Evolutionary conservation across 768 basidiomycete genomes (phyloP), one percentile per base, ranked within the genome.

Genomic region (Trametes coccinea): DNA sequence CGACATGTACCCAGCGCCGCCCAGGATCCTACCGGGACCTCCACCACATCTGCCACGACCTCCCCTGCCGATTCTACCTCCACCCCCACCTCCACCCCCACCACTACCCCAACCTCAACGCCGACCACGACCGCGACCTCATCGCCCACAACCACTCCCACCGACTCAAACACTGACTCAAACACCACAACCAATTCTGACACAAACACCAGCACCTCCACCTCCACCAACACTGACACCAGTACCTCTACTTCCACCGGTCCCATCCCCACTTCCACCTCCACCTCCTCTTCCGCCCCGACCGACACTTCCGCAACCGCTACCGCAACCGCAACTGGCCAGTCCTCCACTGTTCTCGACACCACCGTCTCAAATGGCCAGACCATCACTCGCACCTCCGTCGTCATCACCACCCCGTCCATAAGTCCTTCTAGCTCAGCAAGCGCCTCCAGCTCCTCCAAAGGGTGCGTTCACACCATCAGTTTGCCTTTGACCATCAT

Each of bases 391-490:
- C 47, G 46, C n/a, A 67, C 64, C 29, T 60, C 67, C 13, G n/a
- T 65, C 33, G 37, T 66, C 10, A 56, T 64, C 1, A 37, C 64
- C 11, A 53, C 49, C 13, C 13, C 51, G 22, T 45, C 39, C 1
- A 29, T 62, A 10, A 56, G 63, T 37, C 7, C 39, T 41, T 14
- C 63, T 14, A 16, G 34, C 5, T 33, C 33, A 9, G 16, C 5
- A 14, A 52, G 27, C 4, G 17, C 6, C 29, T 14, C 17, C 4
- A 34, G 17, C 31, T 44, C 55, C 3, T 56, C 60, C n/a, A 57
- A 48, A 27, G 34, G 65, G 71, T 71, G 60, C 66, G 71, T 57
- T 13, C 40, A 16, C 54, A 16, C 16, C 1, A 16, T 27, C 27
- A 14, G 40, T 14, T 22, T 22, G 22, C 22, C 22, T 2, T 47